Conservation (phyloP, 1,284 basidiomycete genomes). For the Ceratobasidium sp. region DNA sequence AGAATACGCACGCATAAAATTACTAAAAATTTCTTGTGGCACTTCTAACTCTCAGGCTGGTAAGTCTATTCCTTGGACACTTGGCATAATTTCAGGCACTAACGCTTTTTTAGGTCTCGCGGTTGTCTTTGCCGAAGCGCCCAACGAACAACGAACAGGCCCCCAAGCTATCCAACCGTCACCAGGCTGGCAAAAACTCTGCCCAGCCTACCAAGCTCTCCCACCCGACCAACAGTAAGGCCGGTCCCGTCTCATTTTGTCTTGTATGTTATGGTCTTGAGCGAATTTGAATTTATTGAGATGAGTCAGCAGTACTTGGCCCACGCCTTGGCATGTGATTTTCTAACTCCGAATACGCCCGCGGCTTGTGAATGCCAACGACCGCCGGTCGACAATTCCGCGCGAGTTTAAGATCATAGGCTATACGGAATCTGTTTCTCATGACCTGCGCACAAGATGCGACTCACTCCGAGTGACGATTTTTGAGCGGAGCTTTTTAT, state of each 20-base stretch:
- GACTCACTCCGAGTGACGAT: slow-evolving; percentile 28
- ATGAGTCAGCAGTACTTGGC: neutral
- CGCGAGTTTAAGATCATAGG: neutral
- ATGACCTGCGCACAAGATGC: slow-evolving; percentile 41
- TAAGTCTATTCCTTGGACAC: neutral
- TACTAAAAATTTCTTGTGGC: neutral
- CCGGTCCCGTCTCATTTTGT: neutral
- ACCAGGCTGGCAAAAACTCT: slow-evolving; percentile 58
- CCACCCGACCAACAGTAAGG: slow-evolving; percentile 16
- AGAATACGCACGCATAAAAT: neutral
- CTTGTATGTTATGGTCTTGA: neutral
- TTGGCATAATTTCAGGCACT: slow-evolving; percentile 34
- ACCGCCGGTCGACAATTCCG: slow-evolving; percentile 29
- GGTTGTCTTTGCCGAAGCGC: slow-evolving; percentile 61
- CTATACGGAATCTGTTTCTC: slow-evolving; percentile 4
- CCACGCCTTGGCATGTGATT: slow-evolving; percentile 35
- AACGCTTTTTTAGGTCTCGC: slow-evolving; percentile 58
- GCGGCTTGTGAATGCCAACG: slow-evolving; percentile 36
- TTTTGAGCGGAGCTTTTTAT: neutral
- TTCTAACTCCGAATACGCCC: slow-evolving; percentile 21
- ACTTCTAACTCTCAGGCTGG: neutral
- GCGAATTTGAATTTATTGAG: neutral
- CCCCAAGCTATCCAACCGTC: slow-evolving; percentile 8
- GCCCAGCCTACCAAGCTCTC: slow-evolving; percentile 54
- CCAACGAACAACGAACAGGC: slow-evolving; percentile 50